Evolutionary conservation across 257 asterid genomes (phyloP).

Genomic region (Solanum microdontum): DNA sequence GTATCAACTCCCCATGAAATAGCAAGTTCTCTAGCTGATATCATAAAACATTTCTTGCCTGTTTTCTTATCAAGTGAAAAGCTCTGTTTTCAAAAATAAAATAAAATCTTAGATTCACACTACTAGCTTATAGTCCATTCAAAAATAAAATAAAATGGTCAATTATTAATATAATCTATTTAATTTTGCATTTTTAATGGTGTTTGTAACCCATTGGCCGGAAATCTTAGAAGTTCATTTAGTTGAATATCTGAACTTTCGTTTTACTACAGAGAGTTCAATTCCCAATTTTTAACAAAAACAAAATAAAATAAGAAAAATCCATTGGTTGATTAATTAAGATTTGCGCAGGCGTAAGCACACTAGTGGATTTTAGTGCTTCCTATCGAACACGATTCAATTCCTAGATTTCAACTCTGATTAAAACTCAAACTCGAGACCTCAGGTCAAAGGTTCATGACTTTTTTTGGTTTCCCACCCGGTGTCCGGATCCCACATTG

Average conservation of each 20-base stretch:
- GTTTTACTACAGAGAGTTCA: rapidly evolving
- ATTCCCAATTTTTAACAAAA: neutral
- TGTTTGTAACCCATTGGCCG: neutral
- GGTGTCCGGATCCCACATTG: no score
- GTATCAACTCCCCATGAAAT: neutral
- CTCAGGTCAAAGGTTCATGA: neutral
- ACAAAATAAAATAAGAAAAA: no score
- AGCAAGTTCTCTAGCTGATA: neutral
- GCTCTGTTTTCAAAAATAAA: neutral
- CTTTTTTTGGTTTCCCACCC: no score
- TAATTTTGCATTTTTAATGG: neutral
- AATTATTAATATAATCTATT: neutral
- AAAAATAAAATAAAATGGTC: neutral
- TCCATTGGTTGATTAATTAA: neutral
- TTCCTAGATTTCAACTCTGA: neutral
- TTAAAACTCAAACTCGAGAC: neutral
- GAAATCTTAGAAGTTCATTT: neutral
- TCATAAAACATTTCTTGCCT: neutral
- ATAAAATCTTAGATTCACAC: neutral
- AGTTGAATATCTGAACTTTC: neutral
- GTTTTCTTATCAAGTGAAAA: neutral
- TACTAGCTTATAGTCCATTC: neutral
- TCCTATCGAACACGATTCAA: neutral
- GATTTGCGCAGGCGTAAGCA: neutral
- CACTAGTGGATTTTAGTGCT: neutral